phyloP scores from a whole-genome alignment of 345 rosid genomes.

The Acer campestre region DNA sequence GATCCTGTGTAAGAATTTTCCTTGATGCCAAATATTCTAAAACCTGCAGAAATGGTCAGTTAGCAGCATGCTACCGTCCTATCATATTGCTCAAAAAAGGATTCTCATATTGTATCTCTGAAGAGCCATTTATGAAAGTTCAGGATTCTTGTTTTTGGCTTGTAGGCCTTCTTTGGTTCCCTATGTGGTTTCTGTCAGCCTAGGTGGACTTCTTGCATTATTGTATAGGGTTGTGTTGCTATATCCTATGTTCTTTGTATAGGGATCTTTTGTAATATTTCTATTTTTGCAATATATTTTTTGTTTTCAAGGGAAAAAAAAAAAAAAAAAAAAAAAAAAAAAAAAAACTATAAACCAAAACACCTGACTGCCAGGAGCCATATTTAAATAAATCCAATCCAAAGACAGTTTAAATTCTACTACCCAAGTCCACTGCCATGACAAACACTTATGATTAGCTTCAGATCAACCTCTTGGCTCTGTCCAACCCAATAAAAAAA shows the following conservation, averaged over 20 bases:
- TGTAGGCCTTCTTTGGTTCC: too few species aligned
- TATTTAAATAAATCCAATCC: neutral
- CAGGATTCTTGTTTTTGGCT: neutral
- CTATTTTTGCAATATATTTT: too few species aligned
- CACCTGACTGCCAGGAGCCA: neutral
- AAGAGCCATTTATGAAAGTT: neutral
- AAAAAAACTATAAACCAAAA: neutral
- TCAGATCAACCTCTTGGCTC: constrained; percentile 8
- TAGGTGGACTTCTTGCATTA: too few species aligned
- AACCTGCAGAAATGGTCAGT: constrained; percentile 57
- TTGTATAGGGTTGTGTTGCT: too few species aligned
- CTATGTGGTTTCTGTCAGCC: too few species aligned
- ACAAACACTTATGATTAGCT: neutral
- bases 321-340: too few species aligned
- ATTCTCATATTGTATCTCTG: neutral
- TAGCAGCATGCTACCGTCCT: constrained; percentile 3
- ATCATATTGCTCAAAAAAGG: neutral
- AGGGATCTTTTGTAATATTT: too few species aligned
- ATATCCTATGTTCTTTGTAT: too few species aligned
- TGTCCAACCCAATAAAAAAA: neutral
- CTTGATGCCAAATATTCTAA: constrained; percentile 82
- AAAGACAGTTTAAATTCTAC: neutral
- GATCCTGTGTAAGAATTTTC: constrained; percentile 77
- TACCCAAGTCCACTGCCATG: neutral
- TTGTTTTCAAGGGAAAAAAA: too few species aligned